Conservation (phyloP, 495 filamentous ascomycete species). For the Aspergillus homomorphus region DNA sequence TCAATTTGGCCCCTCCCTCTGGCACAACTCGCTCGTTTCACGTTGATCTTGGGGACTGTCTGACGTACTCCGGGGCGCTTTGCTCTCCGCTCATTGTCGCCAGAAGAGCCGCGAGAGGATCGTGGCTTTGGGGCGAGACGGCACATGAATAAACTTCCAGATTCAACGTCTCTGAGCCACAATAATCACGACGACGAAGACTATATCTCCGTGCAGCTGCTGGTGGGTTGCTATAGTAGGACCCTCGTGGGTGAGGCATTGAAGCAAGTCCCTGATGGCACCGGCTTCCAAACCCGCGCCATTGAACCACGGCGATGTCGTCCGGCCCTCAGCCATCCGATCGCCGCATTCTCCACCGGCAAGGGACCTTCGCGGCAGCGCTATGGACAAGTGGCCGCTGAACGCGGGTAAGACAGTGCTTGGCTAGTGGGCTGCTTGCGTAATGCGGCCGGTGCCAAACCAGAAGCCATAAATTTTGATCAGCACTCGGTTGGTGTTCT, state of each 20-base stretch:
- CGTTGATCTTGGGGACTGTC: background rate
- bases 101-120: background rate
- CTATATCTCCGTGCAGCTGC: too few relatives aligned
- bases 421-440: constrained; percentile 41
- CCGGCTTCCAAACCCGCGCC: constrained; percentile 8
- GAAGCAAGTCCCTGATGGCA: constrained; percentile 7
- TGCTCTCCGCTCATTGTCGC: background rate
- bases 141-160: background rate
- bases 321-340: constrained; percentile 33
- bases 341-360: constrained; percentile 46
- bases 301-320: constrained; percentile 30
- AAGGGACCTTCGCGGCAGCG: constrained; percentile 37
- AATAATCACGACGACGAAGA: too few relatives aligned
- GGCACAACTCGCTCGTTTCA: background rate
- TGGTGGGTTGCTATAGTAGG: too few relatives aligned
- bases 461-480: constrained; percentile 39
- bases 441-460: constrained; percentile 33
- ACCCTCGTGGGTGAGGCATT: constrained; percentile 12
- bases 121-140: background rate
- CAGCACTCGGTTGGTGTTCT: constrained; percentile 20
- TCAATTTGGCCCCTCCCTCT: constrained; percentile 1
- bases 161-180: background rate
- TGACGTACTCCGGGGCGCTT: background rate
- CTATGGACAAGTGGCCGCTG: constrained; percentile 38
- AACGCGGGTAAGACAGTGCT: constrained; percentile 38